A percentile compares a stretch with the other conserved stretches of the same genome.
Evolutionary conservation across 148 eudicot species (phyloP).

Genomic region (Fagopyrum esculentum): DNA sequence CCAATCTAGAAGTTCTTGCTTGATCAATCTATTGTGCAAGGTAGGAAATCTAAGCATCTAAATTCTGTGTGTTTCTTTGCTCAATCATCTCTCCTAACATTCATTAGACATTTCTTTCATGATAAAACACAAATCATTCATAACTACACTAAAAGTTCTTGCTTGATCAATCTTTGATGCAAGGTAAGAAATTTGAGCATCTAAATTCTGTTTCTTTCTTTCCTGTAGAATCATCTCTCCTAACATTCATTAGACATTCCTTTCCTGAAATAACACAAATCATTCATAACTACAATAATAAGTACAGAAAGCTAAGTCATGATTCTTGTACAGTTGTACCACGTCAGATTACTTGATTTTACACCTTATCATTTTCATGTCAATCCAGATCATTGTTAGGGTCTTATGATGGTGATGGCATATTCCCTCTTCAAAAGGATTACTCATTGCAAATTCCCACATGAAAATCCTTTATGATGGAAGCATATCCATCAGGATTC

Average conservation of each 20-base stretch:
- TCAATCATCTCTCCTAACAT: neutral
- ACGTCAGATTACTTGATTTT: neutral
- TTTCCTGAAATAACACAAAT: neutral
- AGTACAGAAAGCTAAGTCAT: neutral
- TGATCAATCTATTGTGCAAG: neutral
- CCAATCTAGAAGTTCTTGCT: neutral
- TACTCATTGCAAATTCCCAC: neutral
- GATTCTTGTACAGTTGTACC: neutral
- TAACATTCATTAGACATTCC: neutral
- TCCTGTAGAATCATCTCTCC: neutral
- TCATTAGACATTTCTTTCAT: neutral
- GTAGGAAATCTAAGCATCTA: neutral
- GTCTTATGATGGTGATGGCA: neutral
- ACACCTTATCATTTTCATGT: neutral
- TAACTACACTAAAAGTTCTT: neutral
- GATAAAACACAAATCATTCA: neutral
- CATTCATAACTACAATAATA: neutral
- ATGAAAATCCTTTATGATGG: neutral
- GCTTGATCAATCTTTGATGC: too few species aligned
- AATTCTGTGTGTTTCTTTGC: neutral
- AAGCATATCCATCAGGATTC: neutral
- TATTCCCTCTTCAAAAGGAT: neutral
- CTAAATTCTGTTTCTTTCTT: neutral
- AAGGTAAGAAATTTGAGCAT: neutral
- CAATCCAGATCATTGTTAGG: neutral